Base-by-base conservation (phyloP, 2,329 filamentous ascomycete species). In the Chaetothyriales sp. region DNA sequence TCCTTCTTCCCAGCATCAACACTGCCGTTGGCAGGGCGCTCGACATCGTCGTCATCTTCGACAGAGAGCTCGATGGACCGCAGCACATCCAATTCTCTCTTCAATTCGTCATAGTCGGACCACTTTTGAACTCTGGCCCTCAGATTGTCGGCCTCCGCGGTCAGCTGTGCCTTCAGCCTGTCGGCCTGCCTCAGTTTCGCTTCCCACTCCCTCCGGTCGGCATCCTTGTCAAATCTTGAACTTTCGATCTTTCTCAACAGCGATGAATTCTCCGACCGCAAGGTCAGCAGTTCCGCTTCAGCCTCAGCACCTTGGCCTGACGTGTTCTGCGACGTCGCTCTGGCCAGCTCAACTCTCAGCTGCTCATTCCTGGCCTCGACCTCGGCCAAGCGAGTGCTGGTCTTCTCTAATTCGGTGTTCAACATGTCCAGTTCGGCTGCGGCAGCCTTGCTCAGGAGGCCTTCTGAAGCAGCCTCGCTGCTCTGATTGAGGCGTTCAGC, bases 281-380 rank as follows among this genome's bases (percentile, higher is more conserved):
- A 76, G 45, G 90, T 85, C 70, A 95, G 81, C 67, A 88, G 95
- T 25, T 78, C 77, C 1, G 92, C 89, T 60, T 98, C 89, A 60
- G 97, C 90, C 65, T 98, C 89, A 18, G 74, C 68, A 29, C 77
- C 68, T 61, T 85, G 76, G 28, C 79, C 74, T 47, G 67, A 57
- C 50, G 83, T 75, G 52, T 82, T 70, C 53, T 84, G 79, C 2
- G 88, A 89, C 54, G 89, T 87, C 46, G 86, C 82, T 64, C 95
- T 89, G 15, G 90, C 94, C 51, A 98, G 77, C 61, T 98, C 89
- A 25, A 95, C 70, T 48, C 89, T 81, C 62, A 98, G 71, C 64
- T 95, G 89, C 67, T 98, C 92, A 65, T 98, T 98, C 50, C 92
- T 82, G 10, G 87, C 86, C 68, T 97, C 89, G 6, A 97, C 80